phyloP scores from a whole-genome alignment of 116 monocot species.

The Zostera marina region DNA sequence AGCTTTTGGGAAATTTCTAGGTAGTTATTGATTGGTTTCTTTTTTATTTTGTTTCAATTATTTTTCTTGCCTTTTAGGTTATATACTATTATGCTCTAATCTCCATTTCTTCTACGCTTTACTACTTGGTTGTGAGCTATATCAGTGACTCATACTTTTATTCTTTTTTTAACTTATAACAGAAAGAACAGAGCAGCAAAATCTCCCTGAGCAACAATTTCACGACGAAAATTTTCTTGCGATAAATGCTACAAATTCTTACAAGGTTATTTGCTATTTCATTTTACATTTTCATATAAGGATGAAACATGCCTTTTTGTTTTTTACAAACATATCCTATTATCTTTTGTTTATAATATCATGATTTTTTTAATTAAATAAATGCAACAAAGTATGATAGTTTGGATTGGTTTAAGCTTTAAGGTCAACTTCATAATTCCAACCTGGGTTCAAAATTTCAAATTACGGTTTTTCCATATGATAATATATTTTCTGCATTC shows the following conservation, averaged over 20 bases:
- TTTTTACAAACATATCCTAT: neutral
- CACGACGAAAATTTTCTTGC: slow-evolving; percentile 37
- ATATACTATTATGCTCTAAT: no score
- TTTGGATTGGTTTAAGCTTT: no score
- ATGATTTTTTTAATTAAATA: no score
- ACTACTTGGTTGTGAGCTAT: neutral
- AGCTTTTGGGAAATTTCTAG: slow-evolving; percentile 90
- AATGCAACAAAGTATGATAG: no score
- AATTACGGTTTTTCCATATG: no score
- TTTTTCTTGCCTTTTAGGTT: no score
- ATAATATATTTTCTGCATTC: no score
- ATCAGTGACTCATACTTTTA: neutral
- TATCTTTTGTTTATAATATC: neutral
- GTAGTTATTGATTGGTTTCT: slow-evolving; percentile 17
- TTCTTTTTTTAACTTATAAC: slow-evolving; percentile 6
- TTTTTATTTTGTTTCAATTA: neutral
- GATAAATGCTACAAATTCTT: slow-evolving; percentile 38
- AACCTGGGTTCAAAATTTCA: no score
- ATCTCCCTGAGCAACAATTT: slow-evolving; percentile 28
- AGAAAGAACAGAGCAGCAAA: slow-evolving; percentile 30
- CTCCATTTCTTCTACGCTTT: no score
- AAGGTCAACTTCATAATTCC: no score
- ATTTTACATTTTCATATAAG: neutral
- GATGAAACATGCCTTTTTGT: no score
- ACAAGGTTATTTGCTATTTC: slow-evolving; percentile 44